phyloP scores from a whole-genome alignment of 2,329 filamentous ascomycete species.

The Amauroascus niger region DNA sequence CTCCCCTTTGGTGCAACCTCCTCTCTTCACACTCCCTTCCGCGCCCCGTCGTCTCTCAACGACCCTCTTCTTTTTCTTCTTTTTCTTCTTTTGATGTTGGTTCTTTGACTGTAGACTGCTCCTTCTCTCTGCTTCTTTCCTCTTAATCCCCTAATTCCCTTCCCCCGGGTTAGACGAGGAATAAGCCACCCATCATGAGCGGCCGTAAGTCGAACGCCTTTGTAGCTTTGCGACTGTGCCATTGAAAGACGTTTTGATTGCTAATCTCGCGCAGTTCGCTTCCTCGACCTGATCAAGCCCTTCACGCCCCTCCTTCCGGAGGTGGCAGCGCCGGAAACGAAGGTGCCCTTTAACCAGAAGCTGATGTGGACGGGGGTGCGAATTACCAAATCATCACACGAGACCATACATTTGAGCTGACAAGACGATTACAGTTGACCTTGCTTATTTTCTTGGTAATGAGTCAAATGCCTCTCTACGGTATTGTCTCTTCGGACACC shows the following conservation, averaged over 20 bases:
- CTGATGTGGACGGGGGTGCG: conserved; percentile 78
- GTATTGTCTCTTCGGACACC: conserved; percentile 97
- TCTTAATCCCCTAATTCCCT: conserved; percentile 25
- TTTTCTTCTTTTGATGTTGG: conserved; percentile 16
- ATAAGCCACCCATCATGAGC: conserved; percentile 45
- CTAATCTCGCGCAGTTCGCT: conserved; percentile 62
- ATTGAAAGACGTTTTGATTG: conserved; percentile 4
- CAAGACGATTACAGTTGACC: conserved; percentile 50
- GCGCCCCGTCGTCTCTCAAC: conserved; percentile 20
- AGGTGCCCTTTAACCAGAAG: conserved; percentile 98
- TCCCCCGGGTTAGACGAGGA: conserved; percentile 25
- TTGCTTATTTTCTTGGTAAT: conserved; percentile 99
- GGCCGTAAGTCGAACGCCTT: conserved; percentile 43
- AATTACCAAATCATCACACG: conserved; percentile 18
- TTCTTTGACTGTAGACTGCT: conserved; percentile 16
- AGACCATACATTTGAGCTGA: conserved; percentile 6
- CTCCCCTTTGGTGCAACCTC: conserved; percentile 15
- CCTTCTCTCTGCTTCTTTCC: conserved; percentile 28
- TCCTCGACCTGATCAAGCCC: conserved; percentile 98
- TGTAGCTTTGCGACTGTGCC: conserved; percentile 2
- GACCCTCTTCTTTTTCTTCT: conserved; percentile 21
- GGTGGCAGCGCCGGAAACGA: conserved; percentile 96
- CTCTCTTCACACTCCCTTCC: conserved; percentile 19
- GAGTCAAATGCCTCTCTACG: conserved; percentile 99
- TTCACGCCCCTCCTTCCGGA: conserved; percentile 99